These are phyloP conservation scores for Monosporascus ibericus DNA, from an alignment of 2,329 filamentous ascomycete genomes.

Conservation along the genomic window DNA sequence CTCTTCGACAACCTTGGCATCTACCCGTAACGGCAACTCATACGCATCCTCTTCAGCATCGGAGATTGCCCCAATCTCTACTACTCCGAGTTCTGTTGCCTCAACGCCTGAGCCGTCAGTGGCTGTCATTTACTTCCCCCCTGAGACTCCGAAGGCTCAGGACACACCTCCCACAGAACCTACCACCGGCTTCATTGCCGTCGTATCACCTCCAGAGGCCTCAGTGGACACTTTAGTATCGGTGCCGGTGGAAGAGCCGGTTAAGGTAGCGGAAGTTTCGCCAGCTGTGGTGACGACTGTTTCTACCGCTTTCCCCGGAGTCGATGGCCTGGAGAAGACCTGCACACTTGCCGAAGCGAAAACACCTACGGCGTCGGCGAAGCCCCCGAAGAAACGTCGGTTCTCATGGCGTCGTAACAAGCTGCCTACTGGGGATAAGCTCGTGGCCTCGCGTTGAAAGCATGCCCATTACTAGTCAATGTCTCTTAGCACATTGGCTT, in stretches of 20 bases:
- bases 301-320: background rate
- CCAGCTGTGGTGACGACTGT: background rate
- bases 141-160: background rate
- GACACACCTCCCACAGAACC: background rate
- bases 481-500: background rate
- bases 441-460: background rate
- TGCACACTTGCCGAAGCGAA: too few relatives aligned
- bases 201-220: background rate
- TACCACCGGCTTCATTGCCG: background rate
- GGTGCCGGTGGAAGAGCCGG: background rate
- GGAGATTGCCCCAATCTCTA: constrained; percentile 20
- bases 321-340: background rate
- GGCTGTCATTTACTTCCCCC: background rate
- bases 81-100: constrained; percentile 12
- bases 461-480: background rate
- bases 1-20: constrained; percentile 10
- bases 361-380: background rate
- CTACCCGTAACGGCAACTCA: constrained; percentile 6
- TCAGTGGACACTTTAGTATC: background rate
- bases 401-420: background rate
- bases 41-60: constrained; percentile 19
- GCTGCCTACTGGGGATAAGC: background rate
- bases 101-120: constrained; percentile 9
- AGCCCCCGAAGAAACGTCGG: background rate
- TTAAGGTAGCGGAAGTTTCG: background rate